Conservation (phyloP, 371 early-diverging fungal genomes). For the Conidiobolus incongruus region DNA sequence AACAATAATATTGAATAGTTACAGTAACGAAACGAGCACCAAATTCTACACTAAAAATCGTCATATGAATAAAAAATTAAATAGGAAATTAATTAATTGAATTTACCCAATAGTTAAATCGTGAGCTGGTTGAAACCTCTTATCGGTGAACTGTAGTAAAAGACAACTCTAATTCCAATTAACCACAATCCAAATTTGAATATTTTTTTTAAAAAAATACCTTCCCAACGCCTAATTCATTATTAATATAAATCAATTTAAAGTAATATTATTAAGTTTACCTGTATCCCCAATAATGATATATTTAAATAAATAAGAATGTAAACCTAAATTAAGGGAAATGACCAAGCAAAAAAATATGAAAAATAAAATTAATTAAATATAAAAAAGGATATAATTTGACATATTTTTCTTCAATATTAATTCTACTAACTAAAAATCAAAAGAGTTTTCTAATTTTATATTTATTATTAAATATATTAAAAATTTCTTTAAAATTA, state of each 20-base stretch:
- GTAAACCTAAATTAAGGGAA: not conserved
- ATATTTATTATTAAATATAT: too few species aligned
- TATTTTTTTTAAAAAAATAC: constrained; percentile 11
- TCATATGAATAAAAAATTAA: not conserved
- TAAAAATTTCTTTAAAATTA: too few species aligned
- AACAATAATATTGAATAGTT: not conserved
- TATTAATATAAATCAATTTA: constrained; percentile 3
- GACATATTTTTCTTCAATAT: too few species aligned
- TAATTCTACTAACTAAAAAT: too few species aligned
- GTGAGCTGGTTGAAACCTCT: constrained; percentile 57
- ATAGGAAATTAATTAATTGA: not conserved
- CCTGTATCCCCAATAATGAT: constrained; percentile 69
- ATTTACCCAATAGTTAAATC: constrained; percentile 64
- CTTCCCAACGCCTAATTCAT: constrained; percentile 40
- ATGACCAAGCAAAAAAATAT: not conserved
- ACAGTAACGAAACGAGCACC: constrained; percentile 50
- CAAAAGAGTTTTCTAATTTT: too few species aligned
- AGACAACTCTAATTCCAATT: constrained; percentile 34
- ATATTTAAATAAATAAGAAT: constrained; percentile 26
- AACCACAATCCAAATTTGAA: too few species aligned
- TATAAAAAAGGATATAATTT: constrained; percentile 3
- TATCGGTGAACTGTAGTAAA: constrained; percentile 60
- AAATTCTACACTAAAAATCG: constrained; percentile 38
- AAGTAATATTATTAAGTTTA: constrained; percentile 9
- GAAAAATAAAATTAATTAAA: not conserved